Percentiles rank a stretch among this genome's conserved stretches.
Evolutionary conservation across 164 flowering plant genomes (phyloP).

Genomic region (Taxillus chinensis): DNA sequence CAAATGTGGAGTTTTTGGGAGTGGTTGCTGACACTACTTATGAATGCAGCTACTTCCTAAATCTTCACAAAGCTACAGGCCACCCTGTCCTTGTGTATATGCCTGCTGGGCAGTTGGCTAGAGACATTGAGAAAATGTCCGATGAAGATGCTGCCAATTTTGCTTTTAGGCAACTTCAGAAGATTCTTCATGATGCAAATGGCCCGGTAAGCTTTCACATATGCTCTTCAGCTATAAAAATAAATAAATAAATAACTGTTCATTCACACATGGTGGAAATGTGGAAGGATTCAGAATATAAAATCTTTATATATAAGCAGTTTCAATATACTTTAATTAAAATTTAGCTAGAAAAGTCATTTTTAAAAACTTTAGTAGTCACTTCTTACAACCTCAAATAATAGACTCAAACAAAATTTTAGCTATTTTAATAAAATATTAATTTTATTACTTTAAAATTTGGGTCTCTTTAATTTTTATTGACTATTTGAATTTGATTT

Average conservation of each 20-base stretch:
- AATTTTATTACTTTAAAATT: no score
- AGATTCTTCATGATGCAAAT: constrained; percentile 80
- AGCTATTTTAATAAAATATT: no score
- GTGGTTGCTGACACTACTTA: constrained; percentile 79
- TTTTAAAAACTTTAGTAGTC: no score
- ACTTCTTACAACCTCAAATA: no score
- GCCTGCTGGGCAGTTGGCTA: constrained; percentile 89
- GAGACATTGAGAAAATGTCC: constrained; percentile 82
- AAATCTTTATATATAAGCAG: no score
- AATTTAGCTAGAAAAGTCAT: no score
- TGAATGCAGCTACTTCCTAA: constrained; percentile 87
- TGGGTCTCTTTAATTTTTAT: no score
- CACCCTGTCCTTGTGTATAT: constrained; percentile 88
- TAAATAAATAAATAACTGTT: background rate
- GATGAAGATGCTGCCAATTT: constrained; percentile 89
- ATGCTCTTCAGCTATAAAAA: background rate
- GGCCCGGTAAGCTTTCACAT: constrained; percentile 44
- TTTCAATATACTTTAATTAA: no score
- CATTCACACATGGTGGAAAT: background rate
- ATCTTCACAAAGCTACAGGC: constrained; percentile 95
- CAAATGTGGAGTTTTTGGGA: constrained; percentile 93
- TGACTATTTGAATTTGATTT: no score
- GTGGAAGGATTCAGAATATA: no score
- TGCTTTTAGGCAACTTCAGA: constrained; percentile 70
- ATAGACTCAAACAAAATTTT: no score